phyloP scores from a whole-genome alignment of 2,329 filamentous ascomycete genomes.

The Grosmannia clavigera region DNA sequence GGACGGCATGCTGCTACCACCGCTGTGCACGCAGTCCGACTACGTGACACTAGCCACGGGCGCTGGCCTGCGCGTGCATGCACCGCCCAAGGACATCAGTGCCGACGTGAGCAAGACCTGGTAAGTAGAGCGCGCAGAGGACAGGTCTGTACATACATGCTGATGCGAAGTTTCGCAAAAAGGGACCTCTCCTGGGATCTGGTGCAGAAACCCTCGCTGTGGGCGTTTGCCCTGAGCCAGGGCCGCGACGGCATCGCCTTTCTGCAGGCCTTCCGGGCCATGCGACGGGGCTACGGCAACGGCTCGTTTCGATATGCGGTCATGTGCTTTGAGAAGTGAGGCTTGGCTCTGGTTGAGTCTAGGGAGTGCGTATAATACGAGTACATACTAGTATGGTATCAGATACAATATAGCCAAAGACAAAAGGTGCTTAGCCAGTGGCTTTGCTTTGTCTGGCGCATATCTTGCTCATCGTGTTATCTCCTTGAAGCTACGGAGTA shows the following conservation, averaged over 20 bases:
- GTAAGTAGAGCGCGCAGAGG: constrained; percentile 23
- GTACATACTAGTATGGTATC: too few species aligned
- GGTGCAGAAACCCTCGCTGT: constrained; percentile 45
- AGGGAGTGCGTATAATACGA: background rate
- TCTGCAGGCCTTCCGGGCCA: constrained; percentile 47
- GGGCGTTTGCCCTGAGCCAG: constrained; percentile 48
- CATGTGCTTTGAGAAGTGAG: constrained; percentile 41
- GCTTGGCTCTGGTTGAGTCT: background rate
- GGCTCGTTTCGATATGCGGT: constrained; percentile 46
- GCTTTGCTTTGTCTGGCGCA: too few species aligned
- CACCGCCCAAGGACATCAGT: constrained; percentile 43
- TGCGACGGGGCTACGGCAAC: constrained; percentile 46
- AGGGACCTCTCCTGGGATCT: constrained; percentile 53
- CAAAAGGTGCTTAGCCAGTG: too few species aligned
- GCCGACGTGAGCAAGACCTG: constrained; percentile 46
- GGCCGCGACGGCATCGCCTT: constrained; percentile 48
- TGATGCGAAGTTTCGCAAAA: background rate
- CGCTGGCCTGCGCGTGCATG: constrained; percentile 33
- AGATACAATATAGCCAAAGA: too few species aligned
- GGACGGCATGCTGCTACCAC: constrained; percentile 49
- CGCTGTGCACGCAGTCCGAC: constrained; percentile 38
- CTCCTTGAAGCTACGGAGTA: too few species aligned
- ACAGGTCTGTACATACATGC: background rate
- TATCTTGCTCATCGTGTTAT: too few species aligned
- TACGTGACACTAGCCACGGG: constrained; percentile 37